phyloP scores from a whole-genome alignment of 805 yeast genomes.

The Yarrowia yakushimensis region DNA sequence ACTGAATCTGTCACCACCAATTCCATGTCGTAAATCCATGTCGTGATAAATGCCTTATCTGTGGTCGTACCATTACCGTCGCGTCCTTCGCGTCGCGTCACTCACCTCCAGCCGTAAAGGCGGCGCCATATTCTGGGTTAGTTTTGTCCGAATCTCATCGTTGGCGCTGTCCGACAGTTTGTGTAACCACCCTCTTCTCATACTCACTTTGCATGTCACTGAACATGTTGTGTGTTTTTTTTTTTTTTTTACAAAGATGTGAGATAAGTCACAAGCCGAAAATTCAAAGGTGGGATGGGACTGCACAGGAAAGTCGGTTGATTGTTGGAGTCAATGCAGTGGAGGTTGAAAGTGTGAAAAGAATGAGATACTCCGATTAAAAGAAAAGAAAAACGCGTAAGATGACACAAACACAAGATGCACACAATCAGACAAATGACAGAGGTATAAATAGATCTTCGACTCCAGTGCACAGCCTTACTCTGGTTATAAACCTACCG shows the following conservation, averaged over 20 bases:
- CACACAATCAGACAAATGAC: neutral
- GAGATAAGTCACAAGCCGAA: neutral
- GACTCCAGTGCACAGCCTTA: neutral
- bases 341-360: too few relatives aligned
- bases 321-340: too few relatives aligned
- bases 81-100: too few relatives aligned
- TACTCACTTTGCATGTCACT: constrained; percentile 38
- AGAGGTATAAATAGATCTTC: neutral
- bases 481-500: neutral
- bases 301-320: neutral
- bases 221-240: constrained; percentile 24
- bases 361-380: too few relatives aligned
- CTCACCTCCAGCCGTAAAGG: constrained; percentile 76
- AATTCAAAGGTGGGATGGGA: neutral
- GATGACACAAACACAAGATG: too few relatives aligned
- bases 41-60: neutral
- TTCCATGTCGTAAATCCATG: too few relatives aligned
- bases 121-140: constrained; percentile 77
- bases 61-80: neutral
- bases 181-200: neutral
- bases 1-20: too few relatives aligned
- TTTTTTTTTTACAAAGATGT: neutral
- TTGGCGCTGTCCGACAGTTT: neutral
- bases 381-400: too few relatives aligned
- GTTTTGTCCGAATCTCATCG: neutral